Percentiles rank a stretch among this genome's conserved stretches.
Evolutionary conservation across 2,329 filamentous ascomycete species (phyloP).

Genomic region (Stachybotrys elegans): DNA sequence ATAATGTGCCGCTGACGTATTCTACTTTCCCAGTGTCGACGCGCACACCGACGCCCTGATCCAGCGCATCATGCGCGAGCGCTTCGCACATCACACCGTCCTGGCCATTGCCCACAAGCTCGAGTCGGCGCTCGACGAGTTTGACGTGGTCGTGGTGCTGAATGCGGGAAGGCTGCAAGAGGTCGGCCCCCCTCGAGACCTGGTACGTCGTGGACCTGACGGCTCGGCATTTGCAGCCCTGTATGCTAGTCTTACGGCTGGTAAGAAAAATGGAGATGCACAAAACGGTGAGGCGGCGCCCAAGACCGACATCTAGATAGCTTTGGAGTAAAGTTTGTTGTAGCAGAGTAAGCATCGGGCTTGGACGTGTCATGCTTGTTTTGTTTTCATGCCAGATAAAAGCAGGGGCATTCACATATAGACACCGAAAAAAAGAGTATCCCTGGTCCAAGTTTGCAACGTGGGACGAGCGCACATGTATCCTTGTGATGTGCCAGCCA

Average conservation of each 20-base stretch:
- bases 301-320: no score
- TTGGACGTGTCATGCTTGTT: no score
- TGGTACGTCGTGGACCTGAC: background rate
- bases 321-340: no score
- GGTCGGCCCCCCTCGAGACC: conserved; percentile 11
- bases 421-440: no score
- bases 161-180: conserved; percentile 15
- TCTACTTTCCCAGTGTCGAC: conserved; percentile 29
- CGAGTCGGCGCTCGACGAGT: conserved; percentile 13
- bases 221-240: conserved; percentile 1
- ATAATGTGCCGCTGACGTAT: no score
- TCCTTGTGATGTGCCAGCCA: no score
- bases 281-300: no score
- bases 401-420: no score
- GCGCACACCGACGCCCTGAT: conserved; percentile 25
- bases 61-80: conserved; percentile 9
- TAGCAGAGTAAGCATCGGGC: no score
- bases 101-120: conserved; percentile 21
- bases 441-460: no score
- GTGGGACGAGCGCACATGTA: no score
- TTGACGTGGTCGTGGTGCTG: conserved; percentile 14
- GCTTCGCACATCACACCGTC: conserved; percentile 17
- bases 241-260: background rate
- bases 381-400: no score
- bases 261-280: background rate